Percentiles rank a stretch among this genome's conserved stretches.
Conservation (phyloP, 1,284 basidiomycete genomes). For the Cystobasidium pallidum region DNA sequence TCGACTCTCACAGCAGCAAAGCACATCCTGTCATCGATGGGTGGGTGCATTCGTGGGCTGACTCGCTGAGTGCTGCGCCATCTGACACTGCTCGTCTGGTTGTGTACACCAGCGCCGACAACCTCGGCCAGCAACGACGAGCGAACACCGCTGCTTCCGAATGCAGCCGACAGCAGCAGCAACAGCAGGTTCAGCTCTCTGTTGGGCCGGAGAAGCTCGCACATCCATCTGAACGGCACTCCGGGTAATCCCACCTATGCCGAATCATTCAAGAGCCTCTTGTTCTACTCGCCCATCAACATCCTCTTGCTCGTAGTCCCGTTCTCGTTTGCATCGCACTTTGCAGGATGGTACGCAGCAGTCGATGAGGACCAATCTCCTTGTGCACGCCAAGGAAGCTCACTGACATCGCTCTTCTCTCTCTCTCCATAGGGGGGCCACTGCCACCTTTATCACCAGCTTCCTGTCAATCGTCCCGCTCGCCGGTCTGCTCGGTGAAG, state of each 20-base stretch:
- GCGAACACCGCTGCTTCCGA: constrained; percentile 11
- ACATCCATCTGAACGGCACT: constrained; percentile 24
- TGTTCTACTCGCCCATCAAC: constrained; percentile 75
- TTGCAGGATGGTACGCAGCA: constrained; percentile 48
- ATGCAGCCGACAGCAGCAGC: neutral
- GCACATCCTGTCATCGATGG: too few species aligned
- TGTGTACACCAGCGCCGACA: neutral
- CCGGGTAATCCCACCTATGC: constrained; percentile 49
- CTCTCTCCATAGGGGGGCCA: constrained; percentile 69
- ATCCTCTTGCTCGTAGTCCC: constrained; percentile 76
- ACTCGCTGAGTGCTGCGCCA: neutral
- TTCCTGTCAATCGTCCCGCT: constrained; percentile 88
- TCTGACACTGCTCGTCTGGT: neutral
- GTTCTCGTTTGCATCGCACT: constrained; percentile 67
- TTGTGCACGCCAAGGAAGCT: neutral
- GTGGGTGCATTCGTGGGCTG: neutral
- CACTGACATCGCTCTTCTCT: neutral
- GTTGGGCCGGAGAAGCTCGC: constrained; percentile 6
- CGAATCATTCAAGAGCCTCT: constrained; percentile 68
- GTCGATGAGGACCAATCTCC: neutral
- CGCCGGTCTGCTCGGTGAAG: constrained; percentile 72
- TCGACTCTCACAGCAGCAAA: too few species aligned
- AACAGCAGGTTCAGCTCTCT: neutral
- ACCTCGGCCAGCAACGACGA: constrained; percentile 16
- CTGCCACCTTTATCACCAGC: constrained; percentile 76